Evolutionary conservation across 768 basidiomycete genomes (phyloP).

Genomic region (Leucocoprinus sp.): DNA sequence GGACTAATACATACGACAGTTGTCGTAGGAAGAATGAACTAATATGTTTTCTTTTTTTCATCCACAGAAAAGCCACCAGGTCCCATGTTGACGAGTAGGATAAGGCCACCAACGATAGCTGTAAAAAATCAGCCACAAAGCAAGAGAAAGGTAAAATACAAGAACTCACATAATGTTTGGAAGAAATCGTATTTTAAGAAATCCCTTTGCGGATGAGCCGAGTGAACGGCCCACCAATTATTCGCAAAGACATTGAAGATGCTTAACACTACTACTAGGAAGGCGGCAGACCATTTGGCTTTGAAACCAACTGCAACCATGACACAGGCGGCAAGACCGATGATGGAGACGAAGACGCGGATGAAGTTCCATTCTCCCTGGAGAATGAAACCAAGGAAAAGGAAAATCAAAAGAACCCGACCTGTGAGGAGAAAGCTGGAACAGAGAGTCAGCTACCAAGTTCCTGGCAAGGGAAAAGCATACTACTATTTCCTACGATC

Average conservation of each 20-base stretch:
- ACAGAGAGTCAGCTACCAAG: not conserved
- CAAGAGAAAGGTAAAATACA: not conserved
- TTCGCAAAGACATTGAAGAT: constrained; percentile 97
- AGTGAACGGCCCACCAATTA: constrained; percentile 96
- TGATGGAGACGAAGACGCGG: constrained; percentile 79
- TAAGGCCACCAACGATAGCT: constrained; percentile 94
- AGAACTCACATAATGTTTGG: constrained; percentile 75
- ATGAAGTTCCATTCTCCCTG: constrained; percentile 87
- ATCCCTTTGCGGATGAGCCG: constrained; percentile 89
- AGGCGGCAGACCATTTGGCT: constrained; percentile 96
- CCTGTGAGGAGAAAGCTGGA: constrained; percentile 92
- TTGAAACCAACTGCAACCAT: constrained; percentile 99
- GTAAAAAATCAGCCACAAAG: constrained; percentile 8
- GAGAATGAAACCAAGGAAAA: constrained; percentile 96
- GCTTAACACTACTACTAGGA: constrained; percentile 87
- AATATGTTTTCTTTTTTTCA: constrained; percentile 98
- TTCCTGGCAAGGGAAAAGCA: not conserved
- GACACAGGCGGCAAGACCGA: constrained; percentile 85
- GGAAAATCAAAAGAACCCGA: constrained; percentile 95
- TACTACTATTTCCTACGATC: constrained; percentile 98
- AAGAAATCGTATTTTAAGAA: constrained; percentile 99
- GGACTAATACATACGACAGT: not conserved
- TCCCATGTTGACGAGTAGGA: constrained; percentile 97
- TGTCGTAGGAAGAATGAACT: constrained; percentile 12
- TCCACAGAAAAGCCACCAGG: constrained; percentile 96